Conservation (phyloP, 345 rosid species). For the Euclidium syriacum region DNA sequence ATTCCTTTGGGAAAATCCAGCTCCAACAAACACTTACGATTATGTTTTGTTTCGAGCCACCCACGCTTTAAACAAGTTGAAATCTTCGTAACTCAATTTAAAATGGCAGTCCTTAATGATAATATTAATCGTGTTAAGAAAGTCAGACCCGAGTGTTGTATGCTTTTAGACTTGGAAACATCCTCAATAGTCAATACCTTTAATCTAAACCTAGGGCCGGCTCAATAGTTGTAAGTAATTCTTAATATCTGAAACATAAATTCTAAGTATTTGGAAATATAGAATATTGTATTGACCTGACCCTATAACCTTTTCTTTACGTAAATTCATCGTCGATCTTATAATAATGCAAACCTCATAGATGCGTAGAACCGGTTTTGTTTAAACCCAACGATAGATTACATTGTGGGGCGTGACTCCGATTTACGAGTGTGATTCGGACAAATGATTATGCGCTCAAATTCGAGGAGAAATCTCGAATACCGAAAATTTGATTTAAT, state of each 20-base stretch:
- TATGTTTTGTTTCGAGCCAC: conserved; percentile 15
- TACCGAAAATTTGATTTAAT: not conserved
- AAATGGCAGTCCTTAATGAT: not conserved
- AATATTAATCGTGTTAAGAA: not conserved
- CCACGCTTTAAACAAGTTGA: not conserved
- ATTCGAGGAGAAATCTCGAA: not conserved
- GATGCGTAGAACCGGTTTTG: no score
- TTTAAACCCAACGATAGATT: no score
- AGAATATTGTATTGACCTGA: no score
- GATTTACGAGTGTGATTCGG: no score
- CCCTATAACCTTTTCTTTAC: no score
- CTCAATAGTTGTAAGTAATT: not conserved
- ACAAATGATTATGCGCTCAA: not conserved
- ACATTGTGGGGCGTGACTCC: no score
- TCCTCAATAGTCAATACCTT: no score
- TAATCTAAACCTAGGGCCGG: not conserved
- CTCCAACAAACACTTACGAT: no score
- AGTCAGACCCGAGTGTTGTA: conserved; percentile 1
- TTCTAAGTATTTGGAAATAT: no score
- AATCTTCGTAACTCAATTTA: not conserved
- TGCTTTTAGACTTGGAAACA: not conserved
- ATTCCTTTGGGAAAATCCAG: no score
- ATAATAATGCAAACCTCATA: no score
- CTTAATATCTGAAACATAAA: not conserved
- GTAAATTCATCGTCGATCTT: no score